Base-by-base conservation (phyloP, 225 moss, liverwort and hornwort species). In the Marchantia polymorpha region DNA sequence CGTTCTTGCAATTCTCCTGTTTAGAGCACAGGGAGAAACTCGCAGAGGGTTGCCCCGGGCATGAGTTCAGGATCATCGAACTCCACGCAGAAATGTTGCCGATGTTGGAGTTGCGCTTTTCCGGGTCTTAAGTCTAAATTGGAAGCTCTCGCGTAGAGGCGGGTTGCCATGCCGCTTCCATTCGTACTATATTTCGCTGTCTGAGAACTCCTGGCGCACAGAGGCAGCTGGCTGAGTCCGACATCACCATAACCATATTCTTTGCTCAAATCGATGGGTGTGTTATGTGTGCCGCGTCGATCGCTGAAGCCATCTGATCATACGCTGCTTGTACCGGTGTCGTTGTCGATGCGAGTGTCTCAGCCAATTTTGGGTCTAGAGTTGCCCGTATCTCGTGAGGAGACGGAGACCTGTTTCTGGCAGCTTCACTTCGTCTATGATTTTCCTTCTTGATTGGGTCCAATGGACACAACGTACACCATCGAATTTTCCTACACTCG, bases 401-500 rank as follows among this genome's bases (percentile, higher is more conserved):
- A 69, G 46, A 48, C 69, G 0, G 69, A 69, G 19, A 46, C 29
- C 69, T 69, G 30, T 17, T 46, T 0, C 69, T 46, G 46, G 51
- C 20, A 51, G 17, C 51, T 72, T 50, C 72, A 25, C 50, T 69
- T 69, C 17, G 11, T 72, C 72, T 52, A 52, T 72, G 72, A 25
- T 72, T 52, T 23, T 52, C 72, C 72, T 1, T 72, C n/a, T 23
- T 72, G 72, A 72, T 12, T 50, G 72, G 16, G 23, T 72, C 72
- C 72, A 25, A 72, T 52, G 51, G 52, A 52, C 50, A 72, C 19
- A 51, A n/a, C 16, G 10, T 52, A 72, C 25, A n/a, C 8, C 52
- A 19, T 56, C 27, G 74, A 30, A 31, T 31, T 75, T 58, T 17
- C 55, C 55, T 39, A 58, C 74, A 26, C 53, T 52, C 23, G 53